These are phyloP conservation scores for Coemansia javaensis DNA, from an alignment of 192 early-diverging fungal species.

Conservation along the genomic window DNA sequence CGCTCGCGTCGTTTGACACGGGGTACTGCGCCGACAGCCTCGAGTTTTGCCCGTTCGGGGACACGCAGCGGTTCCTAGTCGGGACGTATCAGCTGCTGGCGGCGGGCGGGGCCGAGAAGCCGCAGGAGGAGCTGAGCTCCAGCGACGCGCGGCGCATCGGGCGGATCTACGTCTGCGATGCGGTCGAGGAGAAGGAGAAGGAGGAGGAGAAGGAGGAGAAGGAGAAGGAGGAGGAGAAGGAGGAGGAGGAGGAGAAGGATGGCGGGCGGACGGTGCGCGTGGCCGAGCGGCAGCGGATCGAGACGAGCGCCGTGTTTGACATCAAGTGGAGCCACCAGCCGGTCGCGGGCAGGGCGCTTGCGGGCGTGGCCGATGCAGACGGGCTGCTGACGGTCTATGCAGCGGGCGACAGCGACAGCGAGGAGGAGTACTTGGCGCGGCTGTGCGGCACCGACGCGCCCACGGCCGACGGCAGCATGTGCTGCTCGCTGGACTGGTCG, in stretches of 20 bases:
- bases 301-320: slow-evolving; percentile 65
- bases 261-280: slow-evolving; percentile 13
- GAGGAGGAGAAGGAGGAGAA: slow-evolving; percentile 25
- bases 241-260: slow-evolving; percentile 23
- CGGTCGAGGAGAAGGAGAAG: slow-evolving; percentile 19
- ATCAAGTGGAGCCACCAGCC: slow-evolving; percentile 66
- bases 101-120: background rate
- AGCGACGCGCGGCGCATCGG: slow-evolving; percentile 57
- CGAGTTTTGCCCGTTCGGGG: slow-evolving; percentile 63
- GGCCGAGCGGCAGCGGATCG: slow-evolving; percentile 52
- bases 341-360: slow-evolving; percentile 44
- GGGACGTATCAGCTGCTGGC: slow-evolving; percentile 68
- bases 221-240: slow-evolving; percentile 17
- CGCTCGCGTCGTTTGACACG: slow-evolving; percentile 57
- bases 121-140: slow-evolving; percentile 8
- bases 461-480: slow-evolving; percentile 55
- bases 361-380: slow-evolving; percentile 61
- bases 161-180: slow-evolving; percentile 60
- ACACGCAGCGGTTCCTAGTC: slow-evolving; percentile 53
- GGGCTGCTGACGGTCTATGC: slow-evolving; percentile 55
- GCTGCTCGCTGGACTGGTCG: slow-evolving; percentile 88
- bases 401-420: slow-evolving; percentile 30
- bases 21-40: slow-evolving; percentile 67
- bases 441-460: slow-evolving; percentile 34
- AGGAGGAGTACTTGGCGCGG: slow-evolving; percentile 16